Percentiles rank a stretch among this genome's conserved stretches.
phyloP scores from a whole-genome alignment of 805 yeast genomes.

The Torulaspora microellipsoides region DNA sequence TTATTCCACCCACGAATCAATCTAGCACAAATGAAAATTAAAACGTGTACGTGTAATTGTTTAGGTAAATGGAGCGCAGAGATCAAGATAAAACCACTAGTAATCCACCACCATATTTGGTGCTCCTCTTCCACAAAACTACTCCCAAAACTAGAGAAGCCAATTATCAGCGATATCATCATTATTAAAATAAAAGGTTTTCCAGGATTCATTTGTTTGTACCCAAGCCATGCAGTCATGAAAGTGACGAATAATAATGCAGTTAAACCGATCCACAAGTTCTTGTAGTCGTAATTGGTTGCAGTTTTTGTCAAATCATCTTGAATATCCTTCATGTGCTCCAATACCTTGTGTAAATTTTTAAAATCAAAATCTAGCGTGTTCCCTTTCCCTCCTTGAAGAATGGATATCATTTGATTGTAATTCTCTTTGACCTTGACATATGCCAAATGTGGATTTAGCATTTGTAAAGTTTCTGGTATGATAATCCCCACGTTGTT shows the following conservation, averaged over 20 bases:
- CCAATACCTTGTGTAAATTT: slow-evolving; percentile 24
- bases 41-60: slow-evolving; percentile 12
- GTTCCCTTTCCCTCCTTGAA: slow-evolving; percentile 7
- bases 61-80: slow-evolving; percentile 8
- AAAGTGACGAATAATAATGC: slow-evolving; percentile 20
- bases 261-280: slow-evolving; percentile 37
- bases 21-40: slow-evolving; percentile 41
- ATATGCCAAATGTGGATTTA: slow-evolving; percentile 38
- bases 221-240: slow-evolving; percentile 5
- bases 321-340: slow-evolving; percentile 47
- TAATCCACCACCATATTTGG: slow-evolving; percentile 89
- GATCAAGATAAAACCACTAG: slow-evolving; percentile 34
- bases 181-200: slow-evolving; percentile 15
- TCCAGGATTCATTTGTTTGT: slow-evolving; percentile 1
- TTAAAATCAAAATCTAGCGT: slow-evolving; percentile 6
- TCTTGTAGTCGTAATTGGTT: slow-evolving; percentile 62
- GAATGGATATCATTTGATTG: slow-evolving; percentile 44
- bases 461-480: slow-evolving; percentile 49
- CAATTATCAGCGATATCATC: slow-evolving; percentile 37
- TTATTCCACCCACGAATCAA: slow-evolving; percentile 78
- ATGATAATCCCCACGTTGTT: slow-evolving; percentile 79
- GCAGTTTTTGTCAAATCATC: slow-evolving; percentile 51
- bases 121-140: slow-evolving; percentile 95
- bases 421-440: slow-evolving; percentile 46
- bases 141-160: slow-evolving; percentile 69